Conservation (phyloP, 805 yeast species). For the Komagataella populi region DNA sequence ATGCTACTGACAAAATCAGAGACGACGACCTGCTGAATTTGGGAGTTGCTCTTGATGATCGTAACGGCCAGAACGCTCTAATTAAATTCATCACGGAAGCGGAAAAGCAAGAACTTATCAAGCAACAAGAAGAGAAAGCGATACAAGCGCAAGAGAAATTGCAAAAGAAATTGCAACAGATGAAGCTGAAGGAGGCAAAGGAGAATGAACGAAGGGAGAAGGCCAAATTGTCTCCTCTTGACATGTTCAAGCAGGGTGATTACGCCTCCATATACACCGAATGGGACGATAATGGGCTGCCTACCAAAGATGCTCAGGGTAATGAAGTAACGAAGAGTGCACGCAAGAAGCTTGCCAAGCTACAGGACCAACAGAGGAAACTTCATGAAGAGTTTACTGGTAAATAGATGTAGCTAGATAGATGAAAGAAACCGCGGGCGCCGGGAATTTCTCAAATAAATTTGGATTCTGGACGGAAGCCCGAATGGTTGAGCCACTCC, state of each 20-base stretch:
- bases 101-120: conserved; percentile 54
- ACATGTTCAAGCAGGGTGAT: conserved; percentile 52
- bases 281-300: conserved; percentile 83
- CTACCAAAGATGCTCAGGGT: conserved; percentile 63
- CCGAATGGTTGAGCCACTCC: too few relatives aligned
- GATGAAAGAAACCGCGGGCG: background rate
- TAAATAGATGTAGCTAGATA: background rate
- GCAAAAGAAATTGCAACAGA: conserved; percentile 45
- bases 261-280: conserved; percentile 30
- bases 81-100: conserved; percentile 63
- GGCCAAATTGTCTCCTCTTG: conserved; percentile 56
- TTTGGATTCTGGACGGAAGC: background rate
- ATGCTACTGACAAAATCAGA: conserved; percentile 65
- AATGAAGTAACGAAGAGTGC: conserved; percentile 78
- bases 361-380: conserved; percentile 69
- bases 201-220: conserved; percentile 51
- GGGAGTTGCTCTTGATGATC: conserved; percentile 82
- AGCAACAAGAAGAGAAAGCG: conserved; percentile 47
- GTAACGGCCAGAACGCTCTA: conserved; percentile 69
- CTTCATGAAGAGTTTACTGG: conserved; percentile 52
- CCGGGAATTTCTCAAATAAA: background rate
- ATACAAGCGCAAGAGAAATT: conserved; percentile 38
- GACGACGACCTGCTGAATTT: conserved; percentile 55
- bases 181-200: conserved; percentile 42
- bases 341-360: conserved; percentile 70